Evolutionary conservation across 1,284 basidiomycete species (phyloP).

Genomic region (Flammula alnicola): DNA sequence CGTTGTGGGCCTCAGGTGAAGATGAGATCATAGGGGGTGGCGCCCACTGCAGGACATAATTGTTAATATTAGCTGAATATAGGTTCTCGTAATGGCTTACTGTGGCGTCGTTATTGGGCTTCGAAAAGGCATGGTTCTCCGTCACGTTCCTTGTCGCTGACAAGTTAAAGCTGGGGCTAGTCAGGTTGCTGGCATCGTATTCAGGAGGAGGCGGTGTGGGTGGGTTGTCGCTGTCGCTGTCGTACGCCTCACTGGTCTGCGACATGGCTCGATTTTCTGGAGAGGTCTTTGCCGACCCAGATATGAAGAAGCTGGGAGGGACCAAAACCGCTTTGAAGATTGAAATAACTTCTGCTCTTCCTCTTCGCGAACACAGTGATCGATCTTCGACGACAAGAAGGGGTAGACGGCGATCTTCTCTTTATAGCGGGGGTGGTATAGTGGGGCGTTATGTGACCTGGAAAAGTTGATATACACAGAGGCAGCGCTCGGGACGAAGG

Average conservation of each 20-base stretch:
- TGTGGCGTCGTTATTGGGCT: neutral
- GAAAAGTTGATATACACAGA: neutral
- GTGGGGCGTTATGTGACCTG: too few species aligned
- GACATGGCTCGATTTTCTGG: slow-evolving; percentile 3
- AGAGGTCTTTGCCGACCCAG: neutral
- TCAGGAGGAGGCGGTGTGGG: slow-evolving; percentile 8
- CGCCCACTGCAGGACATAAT: neutral
- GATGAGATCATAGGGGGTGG: neutral
- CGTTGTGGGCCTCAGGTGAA: too few species aligned
- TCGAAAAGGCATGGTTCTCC: neutral
- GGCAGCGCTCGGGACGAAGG: too few species aligned
- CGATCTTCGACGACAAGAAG: too few species aligned
- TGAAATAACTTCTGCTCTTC: too few species aligned
- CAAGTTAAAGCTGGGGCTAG: slow-evolving; percentile 1
- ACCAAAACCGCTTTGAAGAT: too few species aligned
- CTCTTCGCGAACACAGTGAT: too few species aligned
- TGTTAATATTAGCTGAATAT: too few species aligned
- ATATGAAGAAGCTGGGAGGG: too few species aligned
- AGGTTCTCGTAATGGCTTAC: neutral
- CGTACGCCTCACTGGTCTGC: slow-evolving; percentile 1
- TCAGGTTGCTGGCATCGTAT: slow-evolving; percentile 8
- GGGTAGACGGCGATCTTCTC: too few species aligned
- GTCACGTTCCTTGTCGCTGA: slow-evolving; percentile 5
- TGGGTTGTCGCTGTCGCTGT: slow-evolving; percentile 1
- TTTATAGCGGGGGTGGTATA: too few species aligned